Conservation (phyloP, 2,329 filamentous ascomycete genomes). For the Aspergillus fumigatiaffinis region DNA sequence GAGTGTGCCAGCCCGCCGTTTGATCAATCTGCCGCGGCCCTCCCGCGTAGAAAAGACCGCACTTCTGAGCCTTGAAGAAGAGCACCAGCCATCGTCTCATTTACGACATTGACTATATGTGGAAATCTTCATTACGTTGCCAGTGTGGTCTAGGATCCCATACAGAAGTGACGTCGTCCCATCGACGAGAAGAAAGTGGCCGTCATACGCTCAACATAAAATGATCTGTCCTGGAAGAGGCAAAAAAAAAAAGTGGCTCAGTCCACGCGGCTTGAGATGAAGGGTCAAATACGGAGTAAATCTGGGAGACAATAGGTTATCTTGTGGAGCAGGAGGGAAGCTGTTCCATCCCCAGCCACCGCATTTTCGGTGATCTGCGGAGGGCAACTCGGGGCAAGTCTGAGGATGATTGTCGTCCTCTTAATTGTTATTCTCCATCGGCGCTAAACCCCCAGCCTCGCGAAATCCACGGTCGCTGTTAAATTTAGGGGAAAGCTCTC, state of each 20-base stretch:
- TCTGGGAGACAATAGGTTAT: not conserved
- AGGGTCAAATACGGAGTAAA: not conserved
- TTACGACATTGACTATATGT: not conserved
- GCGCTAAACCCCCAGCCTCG: not conserved
- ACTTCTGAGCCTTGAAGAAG: not conserved
- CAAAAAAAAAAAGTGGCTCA: not conserved
- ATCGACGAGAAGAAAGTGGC: not conserved
- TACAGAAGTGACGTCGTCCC: not conserved
- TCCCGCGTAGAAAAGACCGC: not conserved
- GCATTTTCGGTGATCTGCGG: constrained; percentile 21
- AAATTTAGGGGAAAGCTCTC: not conserved
- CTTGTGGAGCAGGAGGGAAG: constrained; percentile 9
- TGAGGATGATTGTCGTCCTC: constrained; percentile 15
- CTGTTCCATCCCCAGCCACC: constrained; percentile 29
- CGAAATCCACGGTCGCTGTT: not conserved
- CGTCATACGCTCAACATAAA: not conserved
- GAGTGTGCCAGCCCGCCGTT: not conserved
- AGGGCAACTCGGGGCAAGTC: not conserved
- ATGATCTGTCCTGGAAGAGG: not conserved
- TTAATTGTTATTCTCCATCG: constrained; percentile 9
- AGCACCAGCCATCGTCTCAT: not conserved
- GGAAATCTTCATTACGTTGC: not conserved
- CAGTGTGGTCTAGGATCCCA: not conserved
- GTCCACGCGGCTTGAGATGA: not conserved
- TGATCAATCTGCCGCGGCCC: not conserved